Base-by-base conservation (phyloP, 2,329 filamentous ascomycete genomes). In the Fusarium agapanthi region DNA sequence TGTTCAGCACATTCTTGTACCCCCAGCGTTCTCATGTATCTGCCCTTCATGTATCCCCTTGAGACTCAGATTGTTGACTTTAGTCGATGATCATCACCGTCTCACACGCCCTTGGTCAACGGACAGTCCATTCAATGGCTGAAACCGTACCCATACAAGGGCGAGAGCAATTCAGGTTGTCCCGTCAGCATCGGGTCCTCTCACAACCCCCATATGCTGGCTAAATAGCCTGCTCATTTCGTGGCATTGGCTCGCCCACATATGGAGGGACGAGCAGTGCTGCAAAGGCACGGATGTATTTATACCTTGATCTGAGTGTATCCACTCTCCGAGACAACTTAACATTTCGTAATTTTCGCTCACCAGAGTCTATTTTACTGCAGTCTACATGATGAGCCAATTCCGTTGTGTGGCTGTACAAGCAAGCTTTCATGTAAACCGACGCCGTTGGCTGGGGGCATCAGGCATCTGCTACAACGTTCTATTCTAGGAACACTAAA, bases 41-140 rank as follows among this genome's bases (percentile, higher is more conserved):
- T 28, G 26, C 20, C 62, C 40, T 47, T 61, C 62, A 22, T 67
- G 35, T 53, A 61, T n/a, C 15, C 62, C 13, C 40, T 3, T 6
- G 62, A 67, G 62, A 67, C 54, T 61, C 65, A 54, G 65, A 67
- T 43, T 67, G n/a, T 53, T 67, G 38, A 67, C 40, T 47, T 37
- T 61, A 41, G 40, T 67, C 35, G 35, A 47, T 67, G 47, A 67
- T 67, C 63, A 67, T 67, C 65, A 67, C 62, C 3, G 47, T 67
- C 65, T 53, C 45, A 18, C 24, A 37, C 4, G 28, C 53, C 61
- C 28, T 20, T 11, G 7, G 4, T 4, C 8, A 9, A 11, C 53
- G 54, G 38, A 48, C 47, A 40, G 63, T 26, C 35, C 18, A 53
- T 10, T 26, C 16, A 45, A 67, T 67, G 65, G 54, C 65, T 48